Evolutionary conservation across 2,329 filamentous ascomycete genomes (phyloP), one percentile per base, ranked within the genome.

Genomic region (Dactylellina cionopaga): DNA sequence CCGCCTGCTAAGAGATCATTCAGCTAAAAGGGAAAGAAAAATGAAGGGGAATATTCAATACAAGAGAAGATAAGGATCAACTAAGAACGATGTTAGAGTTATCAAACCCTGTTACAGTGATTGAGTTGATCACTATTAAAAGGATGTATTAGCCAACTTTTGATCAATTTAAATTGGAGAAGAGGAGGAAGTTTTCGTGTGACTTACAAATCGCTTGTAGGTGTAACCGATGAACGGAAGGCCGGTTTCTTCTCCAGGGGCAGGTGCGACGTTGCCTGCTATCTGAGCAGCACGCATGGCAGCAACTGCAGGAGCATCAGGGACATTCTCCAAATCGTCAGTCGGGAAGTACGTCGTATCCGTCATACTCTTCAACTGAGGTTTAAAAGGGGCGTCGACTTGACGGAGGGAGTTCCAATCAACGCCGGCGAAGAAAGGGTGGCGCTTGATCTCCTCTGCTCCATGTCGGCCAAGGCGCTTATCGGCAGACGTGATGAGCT

Each of bases 311-410:
- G 96, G 91, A 17, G 91, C 91, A 80, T 92, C 91, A 78, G 76
- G 76, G 7, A 77, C 75, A 49, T 76, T 76, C 58, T 96, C 92
- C 79, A 99, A 97, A 81, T 99, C 95, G 79, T 99, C 95, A 56
- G 92, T 97, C 7, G 95, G 95, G 88, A 99, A 99, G 84, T 99
- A 98, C 47, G 93, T 94, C 17, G 95, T 96, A 80, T 99, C 95
- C 78, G 96, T 90, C 80, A 95, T 95, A 74, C 92, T 96, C 72
- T 91, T 90, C 75, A 99, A 85, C 78, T 92, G 92, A 1, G 95
- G 95, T 83, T 98, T 94, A 80, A 99, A 99, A 0, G 95, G 95
- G 68, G 95, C 95, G 35, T 93, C 90, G 78, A 99, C 98, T 72
- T 90, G 89, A 75, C 95, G 92, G 76, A 99, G 85, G 77, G 90